These are phyloP conservation scores for Coccomyxa sp. DNA, from an alignment of 139 green algal species.

Conservation along the genomic window DNA sequence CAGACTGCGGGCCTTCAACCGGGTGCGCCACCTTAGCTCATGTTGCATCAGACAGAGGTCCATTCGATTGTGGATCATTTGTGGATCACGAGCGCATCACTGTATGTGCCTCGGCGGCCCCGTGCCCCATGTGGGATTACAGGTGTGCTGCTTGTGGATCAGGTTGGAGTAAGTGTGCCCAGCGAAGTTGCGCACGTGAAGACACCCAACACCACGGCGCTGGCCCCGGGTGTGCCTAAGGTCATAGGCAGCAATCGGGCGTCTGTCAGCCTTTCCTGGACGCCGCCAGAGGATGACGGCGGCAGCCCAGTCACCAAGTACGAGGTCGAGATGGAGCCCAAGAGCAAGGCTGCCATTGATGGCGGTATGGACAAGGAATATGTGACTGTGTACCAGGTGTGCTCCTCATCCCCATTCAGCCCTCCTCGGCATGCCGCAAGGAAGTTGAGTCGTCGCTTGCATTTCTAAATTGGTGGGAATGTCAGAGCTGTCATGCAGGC, in stretches of 20 bases:
- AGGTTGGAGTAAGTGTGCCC: conserved; percentile 47
- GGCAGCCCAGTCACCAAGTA: conserved; percentile 40
- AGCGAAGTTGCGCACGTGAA: conserved; percentile 20
- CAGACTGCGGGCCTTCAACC: conserved; percentile 62
- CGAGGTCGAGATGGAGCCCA: conserved; percentile 59
- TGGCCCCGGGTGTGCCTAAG: conserved; percentile 16
- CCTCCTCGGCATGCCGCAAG: not conserved
- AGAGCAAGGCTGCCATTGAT: conserved; percentile 32
- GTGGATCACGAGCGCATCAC: no score
- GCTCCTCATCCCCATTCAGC: not conserved
- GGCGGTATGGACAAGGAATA: conserved; percentile 51
- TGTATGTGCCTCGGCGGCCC: no score
- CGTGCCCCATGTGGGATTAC: no score
- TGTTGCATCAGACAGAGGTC: not conserved
- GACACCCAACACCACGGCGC: conserved; percentile 38
- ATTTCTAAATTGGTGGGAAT: not conserved
- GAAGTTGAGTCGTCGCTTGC: not conserved
- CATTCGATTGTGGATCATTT: no score
- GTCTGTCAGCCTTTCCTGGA: conserved; percentile 53
- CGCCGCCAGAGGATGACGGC: conserved; percentile 41
- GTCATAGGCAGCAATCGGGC: conserved; percentile 29
- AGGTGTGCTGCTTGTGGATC: not conserved
- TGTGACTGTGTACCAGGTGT: conserved; percentile 47
- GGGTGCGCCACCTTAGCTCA: conserved; percentile 25
- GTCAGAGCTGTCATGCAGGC: not conserved